phyloP scores from a whole-genome alignment of 2,329 filamentous ascomycete species.

The Aspergillus neoniger region DNA sequence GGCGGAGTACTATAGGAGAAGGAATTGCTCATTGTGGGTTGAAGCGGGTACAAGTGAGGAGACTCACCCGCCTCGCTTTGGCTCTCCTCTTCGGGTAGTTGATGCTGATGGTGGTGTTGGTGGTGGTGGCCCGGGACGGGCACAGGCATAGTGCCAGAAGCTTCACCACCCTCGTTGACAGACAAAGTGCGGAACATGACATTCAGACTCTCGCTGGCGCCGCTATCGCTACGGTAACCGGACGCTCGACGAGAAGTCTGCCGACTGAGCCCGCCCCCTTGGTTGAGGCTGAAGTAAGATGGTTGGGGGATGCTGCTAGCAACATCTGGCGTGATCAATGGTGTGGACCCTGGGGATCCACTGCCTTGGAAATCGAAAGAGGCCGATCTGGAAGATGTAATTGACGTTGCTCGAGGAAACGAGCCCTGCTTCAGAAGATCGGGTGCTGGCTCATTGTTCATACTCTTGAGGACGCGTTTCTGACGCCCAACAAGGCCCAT shows the following conservation, averaged over 20 bases:
- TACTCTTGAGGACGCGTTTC: conserved; percentile 80
- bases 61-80: conserved; percentile 73
- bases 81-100: conserved; percentile 70
- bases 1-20: conserved; percentile 46
- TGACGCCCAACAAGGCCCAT: conserved; percentile 97
- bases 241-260: conserved; percentile 71
- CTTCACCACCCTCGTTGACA: conserved; percentile 63
- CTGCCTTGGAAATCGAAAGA: conserved; percentile 85
- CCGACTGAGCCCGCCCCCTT: conserved; percentile 54
- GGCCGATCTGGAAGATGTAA: conserved; percentile 86
- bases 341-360: conserved; percentile 80
- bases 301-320: conserved; percentile 71
- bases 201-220: conserved; percentile 80
- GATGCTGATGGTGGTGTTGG: not conserved
- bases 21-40: conserved; percentile 57
- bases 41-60: conserved; percentile 72
- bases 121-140: conserved; percentile 42
- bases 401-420: conserved; percentile 80
- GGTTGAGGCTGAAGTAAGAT: conserved; percentile 79
- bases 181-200: conserved; percentile 81
- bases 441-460: conserved; percentile 74
- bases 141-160: conserved; percentile 38
- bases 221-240: conserved; percentile 86
- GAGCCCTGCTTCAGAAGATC: conserved; percentile 91
- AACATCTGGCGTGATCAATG: conserved; percentile 79